Evolutionary conservation across 2,329 filamentous ascomycete species (phyloP).

Genomic region (Aschersonia sp.): DNA sequence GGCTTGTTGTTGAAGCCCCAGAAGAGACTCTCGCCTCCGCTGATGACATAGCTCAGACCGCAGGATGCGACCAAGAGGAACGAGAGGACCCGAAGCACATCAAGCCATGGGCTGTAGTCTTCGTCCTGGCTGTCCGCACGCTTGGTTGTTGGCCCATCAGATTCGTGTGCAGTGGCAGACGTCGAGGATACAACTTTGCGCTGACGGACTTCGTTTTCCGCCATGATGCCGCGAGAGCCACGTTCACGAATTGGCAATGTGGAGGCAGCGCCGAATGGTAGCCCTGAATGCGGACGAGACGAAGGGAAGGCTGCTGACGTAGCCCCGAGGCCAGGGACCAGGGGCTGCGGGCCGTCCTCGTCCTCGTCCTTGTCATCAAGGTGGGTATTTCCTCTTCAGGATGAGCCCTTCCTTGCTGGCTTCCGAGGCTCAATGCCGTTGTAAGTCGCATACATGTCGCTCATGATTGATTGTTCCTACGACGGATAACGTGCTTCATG

Average conservation of each 20-base stretch:
- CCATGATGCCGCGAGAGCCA: slow-evolving; percentile 12
- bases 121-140: slow-evolving; percentile 30
- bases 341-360: too few species aligned
- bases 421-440: too few species aligned
- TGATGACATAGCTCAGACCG: slow-evolving; percentile 63
- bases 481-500: too few species aligned
- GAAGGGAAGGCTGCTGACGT: too few species aligned
- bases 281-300: too few species aligned
- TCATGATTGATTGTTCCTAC: too few species aligned
- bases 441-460: too few species aligned
- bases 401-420: too few species aligned
- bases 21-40: slow-evolving; percentile 51
- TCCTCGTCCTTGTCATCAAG: too few species aligned
- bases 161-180: neutral
- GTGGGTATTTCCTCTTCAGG: too few species aligned
- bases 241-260: neutral
- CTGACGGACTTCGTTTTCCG: slow-evolving; percentile 26
- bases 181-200: slow-evolving; percentile 20
- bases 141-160: slow-evolving; percentile 6
- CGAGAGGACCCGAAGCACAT: slow-evolving; percentile 53
- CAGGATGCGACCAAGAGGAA: slow-evolving; percentile 53
- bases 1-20: slow-evolving; percentile 51
- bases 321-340: too few species aligned
- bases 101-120: slow-evolving; percentile 44
- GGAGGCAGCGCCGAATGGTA: neutral